A percentile compares a stretch with the other conserved stretches of the same genome.
phyloP scores from a whole-genome alignment of 2,329 filamentous ascomycete genomes.

The Fusarium oxysporum region DNA sequence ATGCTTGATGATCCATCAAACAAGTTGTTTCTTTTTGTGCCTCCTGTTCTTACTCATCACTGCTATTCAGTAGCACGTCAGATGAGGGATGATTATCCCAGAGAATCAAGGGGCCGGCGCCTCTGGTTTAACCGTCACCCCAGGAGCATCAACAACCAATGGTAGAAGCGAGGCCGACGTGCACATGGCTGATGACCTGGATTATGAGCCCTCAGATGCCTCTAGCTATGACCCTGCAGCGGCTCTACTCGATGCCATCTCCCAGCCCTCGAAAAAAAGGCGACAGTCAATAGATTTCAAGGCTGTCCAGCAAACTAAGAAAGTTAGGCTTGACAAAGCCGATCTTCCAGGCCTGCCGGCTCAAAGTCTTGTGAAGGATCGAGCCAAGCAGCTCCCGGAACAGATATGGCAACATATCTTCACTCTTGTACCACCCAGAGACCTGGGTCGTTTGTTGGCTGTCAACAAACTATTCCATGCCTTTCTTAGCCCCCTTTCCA shows the following conservation, averaged over 20 bases:
- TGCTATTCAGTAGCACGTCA: conserved; percentile 5
- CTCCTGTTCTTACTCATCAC: neutral
- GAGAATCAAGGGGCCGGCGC: conserved; percentile 5
- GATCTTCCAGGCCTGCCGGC: conserved; percentile 17
- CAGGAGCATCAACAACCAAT: conserved; percentile 13
- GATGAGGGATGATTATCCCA: conserved; percentile 25
- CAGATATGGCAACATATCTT: conserved; percentile 80
- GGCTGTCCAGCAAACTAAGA: conserved; percentile 35
- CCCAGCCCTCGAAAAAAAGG: conserved; percentile 32
- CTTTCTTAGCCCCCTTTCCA: conserved; percentile 64
- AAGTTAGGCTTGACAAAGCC: conserved; percentile 34
- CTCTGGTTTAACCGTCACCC: conserved; percentile 23
- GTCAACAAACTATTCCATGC: conserved; percentile 75
- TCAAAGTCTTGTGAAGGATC: conserved; percentile 24
- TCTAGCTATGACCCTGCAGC: conserved; percentile 26
- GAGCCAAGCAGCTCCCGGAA: conserved; percentile 59
- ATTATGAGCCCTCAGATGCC: conserved; percentile 27
- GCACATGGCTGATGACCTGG: conserved; percentile 18
- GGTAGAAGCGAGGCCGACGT: conserved; percentile 15
- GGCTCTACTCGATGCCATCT: conserved; percentile 16
- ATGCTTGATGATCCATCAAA: conserved; percentile 27
- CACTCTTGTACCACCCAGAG: conserved; percentile 71
- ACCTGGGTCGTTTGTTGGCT: conserved; percentile 72
- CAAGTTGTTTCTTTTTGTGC: conserved; percentile 9
- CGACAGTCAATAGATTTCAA: conserved; percentile 27